A percentile compares a stretch with the other conserved stretches of the same genome.
These are phyloP conservation scores for Cladosporium sp. DNA, from an alignment of 2,329 filamentous ascomycete genomes.

Conservation along the genomic window DNA sequence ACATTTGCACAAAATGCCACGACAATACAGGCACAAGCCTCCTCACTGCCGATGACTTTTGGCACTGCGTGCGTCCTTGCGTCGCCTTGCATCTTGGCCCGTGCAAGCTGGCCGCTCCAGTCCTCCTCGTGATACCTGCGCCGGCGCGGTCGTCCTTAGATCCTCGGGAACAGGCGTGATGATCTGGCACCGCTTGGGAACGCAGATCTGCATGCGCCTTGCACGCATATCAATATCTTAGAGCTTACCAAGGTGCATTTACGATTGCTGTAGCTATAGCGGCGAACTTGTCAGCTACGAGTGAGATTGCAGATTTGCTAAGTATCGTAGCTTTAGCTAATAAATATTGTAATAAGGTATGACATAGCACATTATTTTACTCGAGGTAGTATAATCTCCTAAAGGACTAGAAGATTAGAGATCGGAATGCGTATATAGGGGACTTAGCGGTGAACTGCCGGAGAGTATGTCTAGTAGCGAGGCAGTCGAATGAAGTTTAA, in stretches of 20 bases:
- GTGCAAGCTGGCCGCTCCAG: too few species aligned
- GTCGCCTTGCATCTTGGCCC: too few species aligned
- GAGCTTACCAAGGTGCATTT: constrained; percentile 1
- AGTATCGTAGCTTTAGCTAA: not conserved
- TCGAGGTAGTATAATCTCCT: constrained; percentile 5
- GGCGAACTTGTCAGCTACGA: constrained; percentile 1
- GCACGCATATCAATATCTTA: constrained; percentile 6
- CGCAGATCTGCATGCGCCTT: constrained; percentile 16
- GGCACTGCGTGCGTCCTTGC: too few species aligned
- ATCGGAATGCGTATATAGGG: constrained; percentile 18
- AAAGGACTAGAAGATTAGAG: constrained; percentile 6
- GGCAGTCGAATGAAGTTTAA: constrained; percentile 11
- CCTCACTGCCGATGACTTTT: too few species aligned
- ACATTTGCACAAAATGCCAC: too few species aligned
- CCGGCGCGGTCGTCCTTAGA: constrained; percentile 15
- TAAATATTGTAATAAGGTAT: not conserved
- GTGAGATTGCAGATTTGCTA: not conserved
- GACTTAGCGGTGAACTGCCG: constrained; percentile 18
- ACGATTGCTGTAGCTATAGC: not conserved
- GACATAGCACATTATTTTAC: not conserved
- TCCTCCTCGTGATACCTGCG: too few species aligned
- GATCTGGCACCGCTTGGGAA: constrained; percentile 19
- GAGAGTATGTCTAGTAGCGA: constrained; percentile 15
- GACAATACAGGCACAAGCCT: too few species aligned
- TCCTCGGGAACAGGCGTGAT: constrained; percentile 16